Conservation (phyloP, 306 rosid genomes). For the Sesbania bispinosa region DNA sequence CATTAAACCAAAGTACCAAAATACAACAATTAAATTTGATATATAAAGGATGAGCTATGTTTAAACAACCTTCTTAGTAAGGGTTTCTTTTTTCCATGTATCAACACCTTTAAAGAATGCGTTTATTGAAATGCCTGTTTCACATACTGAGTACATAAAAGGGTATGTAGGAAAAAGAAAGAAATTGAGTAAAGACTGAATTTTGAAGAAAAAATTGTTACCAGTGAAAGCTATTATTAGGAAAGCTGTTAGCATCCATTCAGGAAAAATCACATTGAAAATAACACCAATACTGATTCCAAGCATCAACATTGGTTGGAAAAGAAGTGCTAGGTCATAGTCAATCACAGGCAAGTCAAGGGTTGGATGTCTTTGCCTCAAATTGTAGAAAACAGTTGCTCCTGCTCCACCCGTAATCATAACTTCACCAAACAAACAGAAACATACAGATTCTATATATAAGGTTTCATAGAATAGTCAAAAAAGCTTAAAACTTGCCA, state of each 20-base stretch:
- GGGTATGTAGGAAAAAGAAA: neutral
- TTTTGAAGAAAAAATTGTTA: neutral
- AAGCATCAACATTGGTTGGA: conserved; percentile 76
- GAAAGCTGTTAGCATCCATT: conserved; percentile 71
- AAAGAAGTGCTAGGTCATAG: conserved; percentile 68
- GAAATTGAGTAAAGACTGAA: neutral
- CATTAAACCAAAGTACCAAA: neutral
- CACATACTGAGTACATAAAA: neutral
- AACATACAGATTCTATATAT: neutral
- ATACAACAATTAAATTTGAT: neutral
- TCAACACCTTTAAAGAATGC: conserved; percentile 64
- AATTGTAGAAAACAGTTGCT: conserved; percentile 61
- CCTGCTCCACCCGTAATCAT: conserved; percentile 85
- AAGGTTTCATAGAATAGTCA: neutral
- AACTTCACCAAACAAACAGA: conserved; percentile 34
- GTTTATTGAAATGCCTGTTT: conserved; percentile 40
- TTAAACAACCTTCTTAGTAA: conserved; percentile 45
- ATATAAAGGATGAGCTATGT: neutral
- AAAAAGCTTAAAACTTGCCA: neutral
- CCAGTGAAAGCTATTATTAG: conserved; percentile 57
- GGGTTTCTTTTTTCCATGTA: conserved; percentile 76
- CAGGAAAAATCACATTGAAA: conserved; percentile 68
- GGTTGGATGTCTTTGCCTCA: conserved; percentile 67
- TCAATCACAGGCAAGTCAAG: conserved; percentile 66
- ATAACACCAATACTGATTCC: conserved; percentile 83